Percentiles rank a stretch among this genome's conserved stretches.
Evolutionary conservation across 805 yeast genomes (phyloP).

Genomic region (Monosporozyma servazzii): DNA sequence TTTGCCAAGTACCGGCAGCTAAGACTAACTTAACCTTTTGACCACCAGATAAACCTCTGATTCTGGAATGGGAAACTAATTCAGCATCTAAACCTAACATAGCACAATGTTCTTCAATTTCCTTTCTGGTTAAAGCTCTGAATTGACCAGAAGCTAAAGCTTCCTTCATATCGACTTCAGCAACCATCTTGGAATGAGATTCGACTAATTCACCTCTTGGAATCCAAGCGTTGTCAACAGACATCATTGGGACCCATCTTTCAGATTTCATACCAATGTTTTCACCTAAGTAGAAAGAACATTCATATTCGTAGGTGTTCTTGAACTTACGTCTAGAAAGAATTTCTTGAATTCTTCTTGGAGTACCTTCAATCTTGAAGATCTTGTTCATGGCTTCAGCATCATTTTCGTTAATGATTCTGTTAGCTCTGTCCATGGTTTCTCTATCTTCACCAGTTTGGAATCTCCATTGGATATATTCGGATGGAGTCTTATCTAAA

Average conservation of each 20-base stretch:
- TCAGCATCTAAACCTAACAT: constrained; percentile 98
- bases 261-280: constrained; percentile 98
- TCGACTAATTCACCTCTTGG: constrained; percentile 98
- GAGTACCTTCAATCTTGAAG: constrained; percentile 97
- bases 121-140: constrained; percentile 99
- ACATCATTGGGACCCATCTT: constrained; percentile 99
- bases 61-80: constrained; percentile 98
- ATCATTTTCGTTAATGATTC: constrained; percentile 94
- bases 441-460: constrained; percentile 99
- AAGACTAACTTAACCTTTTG: constrained; percentile 99
- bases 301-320: constrained; percentile 99
- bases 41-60: constrained; percentile 99
- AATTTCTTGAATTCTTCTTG: constrained; percentile 93
- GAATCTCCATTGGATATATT: constrained; percentile 99
- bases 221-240: constrained; percentile 99
- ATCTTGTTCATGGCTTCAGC: constrained; percentile 98
- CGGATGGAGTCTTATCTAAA: constrained; percentile 98
- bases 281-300: constrained; percentile 96
- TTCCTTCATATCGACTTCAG: constrained; percentile 99
- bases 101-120: constrained; percentile 97
- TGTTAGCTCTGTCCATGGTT: constrained; percentile 99
- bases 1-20: constrained; percentile 99
- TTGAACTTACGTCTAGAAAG: constrained; percentile 98
- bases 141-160: constrained; percentile 99
- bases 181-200: constrained; percentile 98